Evolutionary conservation across 106 monocot genomes (phyloP).

Genomic region (Dendrobium huoshanense): DNA sequence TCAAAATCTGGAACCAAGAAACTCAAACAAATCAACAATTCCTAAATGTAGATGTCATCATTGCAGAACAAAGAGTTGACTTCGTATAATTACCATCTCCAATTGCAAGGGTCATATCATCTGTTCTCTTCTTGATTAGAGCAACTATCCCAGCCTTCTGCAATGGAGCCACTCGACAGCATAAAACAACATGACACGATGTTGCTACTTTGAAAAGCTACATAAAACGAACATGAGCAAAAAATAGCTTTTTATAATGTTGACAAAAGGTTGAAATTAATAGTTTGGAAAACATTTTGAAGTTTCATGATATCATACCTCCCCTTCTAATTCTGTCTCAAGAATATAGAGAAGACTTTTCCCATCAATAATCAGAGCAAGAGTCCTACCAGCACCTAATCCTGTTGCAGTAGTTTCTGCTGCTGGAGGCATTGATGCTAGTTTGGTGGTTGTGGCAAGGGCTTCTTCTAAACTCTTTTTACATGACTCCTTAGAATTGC

Average conservation of each 20-base stretch:
- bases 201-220: slow-evolving; percentile 84
- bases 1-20: not conserved
- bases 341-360: slow-evolving; percentile 88
- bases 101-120: slow-evolving; percentile 95
- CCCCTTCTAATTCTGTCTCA: slow-evolving; percentile 66
- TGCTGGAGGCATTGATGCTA: slow-evolving; percentile 13
- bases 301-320: slow-evolving; percentile 33
- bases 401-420: slow-evolving; percentile 12
- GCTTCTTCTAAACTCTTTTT: slow-evolving; percentile 64
- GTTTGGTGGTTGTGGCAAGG: slow-evolving; percentile 28
- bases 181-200: slow-evolving; percentile 76
- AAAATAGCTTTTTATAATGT: not conserved
- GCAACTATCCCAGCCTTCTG: slow-evolving; percentile 96
- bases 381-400: slow-evolving; percentile 4
- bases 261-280: not conserved
- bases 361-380: slow-evolving; percentile 92
- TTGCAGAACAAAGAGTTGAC: not conserved
- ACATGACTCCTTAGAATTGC: slow-evolving; percentile 55
- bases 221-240: not conserved
- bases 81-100: slow-evolving; percentile 69
- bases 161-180: slow-evolving; percentile 94
- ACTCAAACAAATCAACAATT: not conserved
- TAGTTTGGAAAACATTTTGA: not conserved
- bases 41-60: not conserved
- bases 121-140: slow-evolving; percentile 84